Conservation (phyloP, 257 asterid genomes). For the Vinca minor region DNA sequence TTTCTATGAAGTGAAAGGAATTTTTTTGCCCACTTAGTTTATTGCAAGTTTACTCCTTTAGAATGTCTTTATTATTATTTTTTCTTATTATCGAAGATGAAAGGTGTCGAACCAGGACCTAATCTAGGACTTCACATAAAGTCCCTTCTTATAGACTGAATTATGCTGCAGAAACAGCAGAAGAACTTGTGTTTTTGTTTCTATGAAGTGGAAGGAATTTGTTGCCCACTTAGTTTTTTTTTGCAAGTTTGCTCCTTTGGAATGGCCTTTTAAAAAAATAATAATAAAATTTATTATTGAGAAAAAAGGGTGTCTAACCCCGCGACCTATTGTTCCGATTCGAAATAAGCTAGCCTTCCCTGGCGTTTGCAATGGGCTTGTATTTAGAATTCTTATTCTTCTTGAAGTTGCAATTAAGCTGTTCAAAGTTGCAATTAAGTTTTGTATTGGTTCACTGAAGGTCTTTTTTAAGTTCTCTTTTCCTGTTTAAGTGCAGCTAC, state of each 20-base stretch:
- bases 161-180: not conserved
- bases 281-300: no score
- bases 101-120: no score
- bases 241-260: not conserved
- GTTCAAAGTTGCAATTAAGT: no score
- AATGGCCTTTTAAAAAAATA: no score
- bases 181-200: not conserved
- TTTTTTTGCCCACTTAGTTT: not conserved
- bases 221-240: not conserved
- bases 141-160: not conserved
- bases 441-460: not conserved
- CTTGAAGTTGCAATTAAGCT: no score
- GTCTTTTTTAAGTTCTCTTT: not conserved
- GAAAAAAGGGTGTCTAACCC: no score
- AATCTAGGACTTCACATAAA: not conserved
- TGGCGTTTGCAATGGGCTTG: no score
- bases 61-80: no score
- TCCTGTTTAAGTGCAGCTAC: constrained; percentile 50
- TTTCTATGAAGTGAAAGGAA: not conserved
- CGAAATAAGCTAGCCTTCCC: no score
- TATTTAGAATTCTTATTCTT: no score
- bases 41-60: not conserved
- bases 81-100: no score
- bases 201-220: not conserved
- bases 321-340: no score